Percentiles rank a stretch among this genome's conserved stretches.
Conservation (phyloP, 1,284 basidiomycete species). For the Phlebopus sp. region DNA sequence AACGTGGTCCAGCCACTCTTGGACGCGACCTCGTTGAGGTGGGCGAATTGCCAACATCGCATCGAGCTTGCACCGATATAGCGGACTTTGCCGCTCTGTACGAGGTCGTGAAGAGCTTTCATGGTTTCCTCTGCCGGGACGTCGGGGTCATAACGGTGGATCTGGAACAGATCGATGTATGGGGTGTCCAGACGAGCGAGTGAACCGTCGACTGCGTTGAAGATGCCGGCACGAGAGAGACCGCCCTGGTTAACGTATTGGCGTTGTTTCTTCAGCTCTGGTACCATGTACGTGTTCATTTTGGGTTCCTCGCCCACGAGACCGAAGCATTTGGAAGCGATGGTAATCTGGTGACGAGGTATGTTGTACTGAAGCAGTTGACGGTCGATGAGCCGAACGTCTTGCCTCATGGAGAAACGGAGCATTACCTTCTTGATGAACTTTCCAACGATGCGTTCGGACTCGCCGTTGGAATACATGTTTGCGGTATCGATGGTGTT, state of each 20-base stretch:
- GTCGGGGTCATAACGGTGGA: no score
- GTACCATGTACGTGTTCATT: constrained; percentile 2
- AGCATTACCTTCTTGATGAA: constrained; percentile 45
- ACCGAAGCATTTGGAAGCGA: constrained; percentile 29
- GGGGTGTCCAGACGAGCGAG: constrained; percentile 33
- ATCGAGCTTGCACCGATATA: no score
- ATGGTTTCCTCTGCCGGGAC: no score
- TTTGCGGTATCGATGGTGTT: constrained; percentile 58
- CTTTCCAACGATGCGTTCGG: constrained; percentile 45
- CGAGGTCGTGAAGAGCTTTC: no score
- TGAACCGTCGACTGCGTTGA: constrained; percentile 35
- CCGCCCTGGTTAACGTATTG: constrained; percentile 39
- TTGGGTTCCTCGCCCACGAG: constrained; percentile 14
- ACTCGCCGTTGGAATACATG: constrained; percentile 51
- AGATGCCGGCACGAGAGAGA: constrained; percentile 35
- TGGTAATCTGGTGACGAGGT: constrained; percentile 40
- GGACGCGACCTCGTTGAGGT: constrained; percentile 26
- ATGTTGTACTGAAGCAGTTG: constrained; percentile 32
- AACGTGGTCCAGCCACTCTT: constrained; percentile 29
- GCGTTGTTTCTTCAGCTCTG: constrained; percentile 15
- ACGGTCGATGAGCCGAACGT: no score
- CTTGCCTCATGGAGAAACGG: no score
- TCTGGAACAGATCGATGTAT: constrained; percentile 14
- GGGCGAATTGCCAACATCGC: no score
- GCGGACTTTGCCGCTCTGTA: no score